Conservation (phyloP, 305 asterid species). For the Fraxinus dipetala region DNA sequence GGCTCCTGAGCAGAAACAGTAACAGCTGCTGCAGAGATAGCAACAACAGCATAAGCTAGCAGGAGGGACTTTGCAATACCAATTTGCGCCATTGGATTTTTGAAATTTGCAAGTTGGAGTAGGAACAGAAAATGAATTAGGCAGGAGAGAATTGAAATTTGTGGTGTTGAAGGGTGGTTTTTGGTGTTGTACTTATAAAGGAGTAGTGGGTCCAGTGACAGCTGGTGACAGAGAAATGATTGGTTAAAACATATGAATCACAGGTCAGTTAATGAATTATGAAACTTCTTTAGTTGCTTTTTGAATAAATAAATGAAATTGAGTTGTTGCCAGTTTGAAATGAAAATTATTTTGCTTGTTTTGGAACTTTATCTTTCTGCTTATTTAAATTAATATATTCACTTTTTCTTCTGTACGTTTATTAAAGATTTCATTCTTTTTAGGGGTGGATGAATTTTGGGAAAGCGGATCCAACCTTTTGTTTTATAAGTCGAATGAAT, state of each 20-base stretch:
- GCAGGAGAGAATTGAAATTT: not conserved
- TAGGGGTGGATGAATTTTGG: not conserved
- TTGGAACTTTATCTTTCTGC: not conserved
- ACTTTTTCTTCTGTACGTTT: not conserved
- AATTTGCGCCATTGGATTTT: slow-evolving; percentile 40
- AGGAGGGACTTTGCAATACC: slow-evolving; percentile 25
- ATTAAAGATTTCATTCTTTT: not conserved
- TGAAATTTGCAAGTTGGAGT: not conserved
- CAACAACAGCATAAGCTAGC: slow-evolving; percentile 30
- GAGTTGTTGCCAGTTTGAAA: not conserved
- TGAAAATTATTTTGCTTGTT: not conserved
- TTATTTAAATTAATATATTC: not conserved
- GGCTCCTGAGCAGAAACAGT: slow-evolving; percentile 42
- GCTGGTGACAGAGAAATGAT: slow-evolving; percentile 34
- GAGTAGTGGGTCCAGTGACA: slow-evolving; percentile 27
- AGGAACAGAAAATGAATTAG: not conserved
- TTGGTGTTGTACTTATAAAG: slow-evolving; percentile 22
- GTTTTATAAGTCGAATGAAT: not conserved
- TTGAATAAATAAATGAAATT: not conserved
- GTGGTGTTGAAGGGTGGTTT: not conserved
- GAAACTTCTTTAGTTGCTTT: not conserved
- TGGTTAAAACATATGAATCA: not conserved
- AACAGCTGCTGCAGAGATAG: slow-evolving; percentile 32
- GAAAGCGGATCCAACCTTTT: not conserved
- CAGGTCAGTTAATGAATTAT: slow-evolving; percentile 1